Evolutionary conservation across 2,329 filamentous ascomycete species (phyloP).

Genomic region (Beauveria australis): DNA sequence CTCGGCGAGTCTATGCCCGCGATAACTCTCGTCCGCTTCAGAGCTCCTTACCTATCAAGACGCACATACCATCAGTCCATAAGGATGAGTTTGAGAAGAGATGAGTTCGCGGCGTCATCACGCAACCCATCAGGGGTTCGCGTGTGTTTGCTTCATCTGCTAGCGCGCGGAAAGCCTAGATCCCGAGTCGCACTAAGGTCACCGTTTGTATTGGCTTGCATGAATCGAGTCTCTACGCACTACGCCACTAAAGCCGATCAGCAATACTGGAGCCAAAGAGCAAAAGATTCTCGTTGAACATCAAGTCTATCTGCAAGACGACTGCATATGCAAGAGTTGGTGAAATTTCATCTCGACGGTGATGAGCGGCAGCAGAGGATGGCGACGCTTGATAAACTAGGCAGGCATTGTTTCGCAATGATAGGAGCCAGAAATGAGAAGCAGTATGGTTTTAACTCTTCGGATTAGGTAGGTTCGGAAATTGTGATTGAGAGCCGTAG

Average conservation of each 20-base stretch:
- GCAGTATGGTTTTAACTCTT: no score
- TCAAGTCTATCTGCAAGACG: no score
- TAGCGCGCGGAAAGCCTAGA: neutral
- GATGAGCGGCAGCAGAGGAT: no score
- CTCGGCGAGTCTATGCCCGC: neutral
- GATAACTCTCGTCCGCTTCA: neutral
- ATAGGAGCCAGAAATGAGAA: no score
- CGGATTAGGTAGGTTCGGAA: no score
- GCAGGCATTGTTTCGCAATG: no score
- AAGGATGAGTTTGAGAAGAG: neutral
- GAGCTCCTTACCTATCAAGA: no score
- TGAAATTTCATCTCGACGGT: no score
- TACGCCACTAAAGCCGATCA: neutral
- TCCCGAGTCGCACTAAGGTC: neutral
- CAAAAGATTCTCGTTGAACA: neutral
- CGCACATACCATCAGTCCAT: no score
- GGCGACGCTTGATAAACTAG: no score
- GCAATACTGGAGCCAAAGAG: neutral
- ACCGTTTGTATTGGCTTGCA: neutral
- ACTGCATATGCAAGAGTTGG: no score
- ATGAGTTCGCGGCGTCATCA: neutral
- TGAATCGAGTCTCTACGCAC: neutral
- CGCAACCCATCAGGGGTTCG: neutral
- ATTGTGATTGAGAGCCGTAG: no score
- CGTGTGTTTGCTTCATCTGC: neutral